phyloP scores from a whole-genome alignment of 169 alveolate species.

The Eimeria praecox region DNA sequence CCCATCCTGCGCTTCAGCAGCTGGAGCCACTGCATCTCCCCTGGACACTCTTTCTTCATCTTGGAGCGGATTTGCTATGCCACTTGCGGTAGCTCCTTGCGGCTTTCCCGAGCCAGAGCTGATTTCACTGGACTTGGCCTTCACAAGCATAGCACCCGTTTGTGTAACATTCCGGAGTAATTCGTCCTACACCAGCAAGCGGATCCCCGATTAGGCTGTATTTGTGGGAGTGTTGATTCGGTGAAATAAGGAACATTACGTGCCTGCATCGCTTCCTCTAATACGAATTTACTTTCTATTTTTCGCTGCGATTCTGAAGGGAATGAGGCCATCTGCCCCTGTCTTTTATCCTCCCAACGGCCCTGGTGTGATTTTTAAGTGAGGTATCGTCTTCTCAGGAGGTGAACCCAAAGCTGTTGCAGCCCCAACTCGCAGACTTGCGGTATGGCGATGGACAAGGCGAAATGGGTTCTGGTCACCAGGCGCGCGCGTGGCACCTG shows the following conservation, averaged over 20 bases:
- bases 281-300: not conserved
- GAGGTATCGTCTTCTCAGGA: not conserved
- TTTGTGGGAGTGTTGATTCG: not conserved
- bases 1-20: not conserved
- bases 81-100: not conserved
- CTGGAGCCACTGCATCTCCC: not conserved
- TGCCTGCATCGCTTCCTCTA: slow-evolving; percentile 49
- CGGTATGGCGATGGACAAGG: not conserved
- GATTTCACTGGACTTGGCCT: not conserved
- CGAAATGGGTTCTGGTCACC: not conserved
- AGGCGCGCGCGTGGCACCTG: not conserved
- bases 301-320: not conserved
- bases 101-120: not conserved
- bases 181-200: not conserved
- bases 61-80: not conserved
- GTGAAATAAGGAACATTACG: not conserved
- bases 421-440: not conserved
- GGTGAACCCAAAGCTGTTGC: not conserved
- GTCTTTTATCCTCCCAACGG: not conserved
- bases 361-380: no score
- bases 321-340: not conserved
- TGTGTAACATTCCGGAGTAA: not conserved
- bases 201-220: not conserved
- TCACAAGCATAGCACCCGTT: slow-evolving; percentile 17
- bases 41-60: not conserved